Base-by-base conservation (phyloP, 2,329 filamentous ascomycete species). In the Phaeomoniella chlamydospora region DNA sequence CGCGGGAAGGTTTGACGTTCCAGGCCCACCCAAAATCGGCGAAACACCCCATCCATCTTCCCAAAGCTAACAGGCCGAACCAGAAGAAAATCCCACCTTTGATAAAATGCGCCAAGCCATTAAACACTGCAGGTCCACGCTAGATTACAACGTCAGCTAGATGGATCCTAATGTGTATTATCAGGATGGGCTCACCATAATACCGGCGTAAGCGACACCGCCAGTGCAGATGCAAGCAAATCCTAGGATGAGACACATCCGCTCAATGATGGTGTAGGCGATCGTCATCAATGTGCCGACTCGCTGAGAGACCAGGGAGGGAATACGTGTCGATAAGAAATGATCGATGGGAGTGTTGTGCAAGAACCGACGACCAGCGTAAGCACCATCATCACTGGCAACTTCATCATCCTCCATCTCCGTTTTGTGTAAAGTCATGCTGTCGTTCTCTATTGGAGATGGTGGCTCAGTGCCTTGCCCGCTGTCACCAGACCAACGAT, bases 31-130 rank as follows among this genome's bases (percentile, higher is more conserved):
- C 88, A 38, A 88, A 70, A 41, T 94, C 83, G 39, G 81, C 77
- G 54, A 93, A 96, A 54, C 81, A 82, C 16, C 88, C 88, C 51
- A 86, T 75, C 80, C 85, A 94, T 38, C 88, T 78, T 18, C 85
- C 86, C 3, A 96, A 67, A 0, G 84, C 93, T 41, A 94, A 61
- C 14, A 94, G 59, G 5, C 88, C 88, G 43, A 92, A 83, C 77
- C 84, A 90, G 61, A 94, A 85, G 65, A 96, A 96, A 37, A 96
- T 80, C 3, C 83, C 83, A 32, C 88, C 88, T 55, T 96, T 96
- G 55, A 94, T 77, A 63, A 84, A 94, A 53, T 96, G 88, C 5
- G 88, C 88, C 30, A 94, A 67, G 2, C 88, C 85, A 46, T 77
- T 87, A 64, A 88, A 92, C 39, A 94, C 64, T 2, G 66, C 65